A percentile compares a stretch with the other conserved stretches of the same genome.
phyloP scores from a whole-genome alignment of 2,329 filamentous ascomycete genomes.

The Arachnomyces sp. region DNA sequence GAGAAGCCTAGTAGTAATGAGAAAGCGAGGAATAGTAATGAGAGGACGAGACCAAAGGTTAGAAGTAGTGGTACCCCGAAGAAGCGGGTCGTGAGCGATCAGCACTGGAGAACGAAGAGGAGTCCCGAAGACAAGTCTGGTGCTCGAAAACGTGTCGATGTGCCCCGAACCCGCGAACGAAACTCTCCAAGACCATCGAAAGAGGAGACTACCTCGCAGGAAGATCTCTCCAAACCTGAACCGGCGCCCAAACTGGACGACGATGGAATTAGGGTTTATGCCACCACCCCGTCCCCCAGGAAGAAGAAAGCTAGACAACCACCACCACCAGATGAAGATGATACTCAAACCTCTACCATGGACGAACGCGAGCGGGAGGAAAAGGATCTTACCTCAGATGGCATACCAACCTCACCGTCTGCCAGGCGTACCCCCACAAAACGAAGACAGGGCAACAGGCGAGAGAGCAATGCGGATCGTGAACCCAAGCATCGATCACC shows the following conservation, averaged over 20 bases:
- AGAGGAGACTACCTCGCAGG: slow-evolving; percentile 20
- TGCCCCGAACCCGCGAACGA: slow-evolving; percentile 24
- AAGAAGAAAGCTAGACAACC: slow-evolving; percentile 7
- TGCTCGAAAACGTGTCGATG: slow-evolving; percentile 21
- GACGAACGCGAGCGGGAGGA: slow-evolving; percentile 14
- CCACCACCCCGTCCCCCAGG: slow-evolving; percentile 16
- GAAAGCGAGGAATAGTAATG: slow-evolving; percentile 9
- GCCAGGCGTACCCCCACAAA: slow-evolving; percentile 18
- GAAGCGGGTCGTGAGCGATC: slow-evolving; percentile 88
- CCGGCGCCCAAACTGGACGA: slow-evolving; percentile 17
- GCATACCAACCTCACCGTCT: slow-evolving; percentile 14
- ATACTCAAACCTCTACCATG: slow-evolving; percentile 8
- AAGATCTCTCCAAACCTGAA: slow-evolving; percentile 14
- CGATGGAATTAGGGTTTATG: slow-evolving; percentile 22
- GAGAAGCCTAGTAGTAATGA: slow-evolving; percentile 10
- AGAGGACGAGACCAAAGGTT: slow-evolving; percentile 19
- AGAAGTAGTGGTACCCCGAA: slow-evolving; percentile 59
- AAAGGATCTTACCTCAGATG: slow-evolving; percentile 13
- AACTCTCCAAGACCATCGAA: slow-evolving; percentile 20
- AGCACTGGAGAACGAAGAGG: slow-evolving; percentile 62
- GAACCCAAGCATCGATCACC: not conserved
- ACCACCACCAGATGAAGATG: slow-evolving; percentile 12
- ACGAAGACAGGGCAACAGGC: slow-evolving; percentile 29
- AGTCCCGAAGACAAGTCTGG: slow-evolving; percentile 39
- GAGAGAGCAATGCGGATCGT: slow-evolving; percentile 6